Base-by-base conservation (phyloP, 2,329 filamentous ascomycete species). In the Massarina eburnea region DNA sequence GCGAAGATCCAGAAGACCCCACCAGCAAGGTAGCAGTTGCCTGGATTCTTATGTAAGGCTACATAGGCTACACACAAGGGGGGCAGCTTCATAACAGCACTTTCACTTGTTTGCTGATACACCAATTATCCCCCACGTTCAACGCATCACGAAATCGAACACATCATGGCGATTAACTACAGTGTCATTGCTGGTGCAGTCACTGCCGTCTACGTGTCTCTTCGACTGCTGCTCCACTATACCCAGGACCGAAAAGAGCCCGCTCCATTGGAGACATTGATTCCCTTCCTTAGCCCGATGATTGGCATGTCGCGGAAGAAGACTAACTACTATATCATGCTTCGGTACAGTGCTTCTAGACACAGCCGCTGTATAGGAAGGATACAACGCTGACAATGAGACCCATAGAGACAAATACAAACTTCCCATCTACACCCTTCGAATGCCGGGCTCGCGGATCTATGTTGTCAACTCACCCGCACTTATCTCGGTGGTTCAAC, bases 351-450 rank as follows among this genome's bases (percentile, higher is more conserved):
- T 10, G 14, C 3, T 24, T 18, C 24, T 21, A 9, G 15, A 18
- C 4, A 8, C 12, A 19, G 2, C 6, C 5, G 7, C 10, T 22
- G 18, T 17, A 21, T 26, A 39, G 27, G 10, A 24, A 15, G 19
- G 42, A 8, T 19, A 19, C 15, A 35, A 10, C 8, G 12, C 43
- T 41, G 24, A 42, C 30, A 17, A 12, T 36, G 20, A 30, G 26
- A 39, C 19, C 34, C 30, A 17, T 30, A 54, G 51, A 15, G 45
- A 50, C 14, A 32, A 30, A 20, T 50, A 49, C 37, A 41, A 50
- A 24, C 20, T 54, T 3, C 70, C 72, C 1, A 71, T 75, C 34
- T 73, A 71, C 46, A 74, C 71, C 7, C 49, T 76, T 39, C 39
- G 58, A 2, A 47, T 75, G 5, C 67, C 68, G 1, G 66, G 68